Evolutionary conservation across 305 asterid species (phyloP), one percentile per base, ranked within the genome.

Genomic region (Withania somnifera): DNA sequence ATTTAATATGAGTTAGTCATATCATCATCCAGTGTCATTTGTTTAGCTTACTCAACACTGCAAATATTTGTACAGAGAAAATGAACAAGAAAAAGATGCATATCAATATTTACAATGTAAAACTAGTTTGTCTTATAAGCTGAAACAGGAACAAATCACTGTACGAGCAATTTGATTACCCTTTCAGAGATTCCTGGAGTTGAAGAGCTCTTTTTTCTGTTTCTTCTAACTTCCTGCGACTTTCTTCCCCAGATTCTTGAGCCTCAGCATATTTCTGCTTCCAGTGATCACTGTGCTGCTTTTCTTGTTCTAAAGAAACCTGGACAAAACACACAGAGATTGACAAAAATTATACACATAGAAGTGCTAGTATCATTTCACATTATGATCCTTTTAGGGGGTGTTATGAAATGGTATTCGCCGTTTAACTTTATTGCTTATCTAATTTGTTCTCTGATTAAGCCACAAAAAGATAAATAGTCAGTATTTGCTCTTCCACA

Each of bases 151-250:
- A 64, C 32, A 32, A 34, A 36, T 20, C 45, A 64, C 50, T 17
- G 75, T 20, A 42, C 57, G n/a, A 20, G 66, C 71, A 61, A 28
- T 36, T 20, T 38, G 73, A 85, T 77, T 89, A 96, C 99, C 98
- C 94, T 80, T 91, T 93, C 90, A 91, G 50, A 45, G 95, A 89
- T 83, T 94, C 99, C 90, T 94, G 97, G 67, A 93, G 83, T 82
- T 94, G 98, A 83, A 88, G 90, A 83, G 82, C 88, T 84, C 67
- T 90, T 85, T 89, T 88, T 83, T 93, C 98, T 58, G 98, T 82
- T 88, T 94, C 99, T 88, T 92, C 97, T 86, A 94, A 78, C 85
- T 90, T 93, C 85, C 78, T 86, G 81, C 67, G 91, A 79, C 93
- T 88, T 83, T 91, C 97, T 87, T 92, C 97, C 84, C 84, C 84